Percentiles rank a stretch among this genome's conserved stretches.
Conservation (phyloP, 1,284 basidiomycete genomes). For the Ganoderma resinaceum region DNA sequence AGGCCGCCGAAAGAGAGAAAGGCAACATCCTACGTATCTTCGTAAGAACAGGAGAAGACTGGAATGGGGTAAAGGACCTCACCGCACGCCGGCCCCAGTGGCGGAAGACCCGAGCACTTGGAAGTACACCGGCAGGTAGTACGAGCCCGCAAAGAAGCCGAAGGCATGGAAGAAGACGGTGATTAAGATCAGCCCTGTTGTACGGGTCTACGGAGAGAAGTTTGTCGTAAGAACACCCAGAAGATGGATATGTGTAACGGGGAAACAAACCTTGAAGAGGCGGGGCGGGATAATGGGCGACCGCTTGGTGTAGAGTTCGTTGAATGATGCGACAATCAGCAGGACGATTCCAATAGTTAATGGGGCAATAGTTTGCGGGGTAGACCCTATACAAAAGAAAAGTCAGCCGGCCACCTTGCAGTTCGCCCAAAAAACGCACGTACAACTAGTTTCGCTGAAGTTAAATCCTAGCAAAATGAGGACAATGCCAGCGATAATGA, state of each 20-base stretch:
- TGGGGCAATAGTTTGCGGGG: constrained; percentile 71
- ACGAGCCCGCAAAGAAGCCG: constrained; percentile 70
- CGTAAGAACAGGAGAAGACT: not conserved
- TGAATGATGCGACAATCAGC: constrained; percentile 63
- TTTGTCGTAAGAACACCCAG: not conserved
- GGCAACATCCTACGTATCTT: constrained; percentile 67
- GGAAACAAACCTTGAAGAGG: constrained; percentile 65
- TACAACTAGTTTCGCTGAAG: constrained; percentile 72
- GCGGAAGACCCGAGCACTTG: constrained; percentile 82
- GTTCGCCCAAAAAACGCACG: constrained; percentile 29
- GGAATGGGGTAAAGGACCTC: constrained; percentile 27
- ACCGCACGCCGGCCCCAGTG: constrained; percentile 77
- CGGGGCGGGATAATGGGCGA: constrained; percentile 85
- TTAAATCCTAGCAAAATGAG: constrained; percentile 87
- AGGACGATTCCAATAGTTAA: constrained; percentile 73
- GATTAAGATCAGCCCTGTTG: constrained; percentile 36
- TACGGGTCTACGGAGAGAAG: constrained; percentile 6
- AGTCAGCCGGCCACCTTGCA: not conserved
- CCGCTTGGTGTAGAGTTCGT: constrained; percentile 76
- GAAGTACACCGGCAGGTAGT: constrained; percentile 81
- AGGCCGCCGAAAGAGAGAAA: constrained; percentile 69
- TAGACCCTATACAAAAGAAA: constrained; percentile 35
- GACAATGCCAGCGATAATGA: constrained; percentile 78
- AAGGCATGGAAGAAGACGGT: constrained; percentile 72
- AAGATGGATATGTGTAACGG: not conserved